Conservation (phyloP, 306 rosid species). For the Citrullus colocynthis region DNA sequence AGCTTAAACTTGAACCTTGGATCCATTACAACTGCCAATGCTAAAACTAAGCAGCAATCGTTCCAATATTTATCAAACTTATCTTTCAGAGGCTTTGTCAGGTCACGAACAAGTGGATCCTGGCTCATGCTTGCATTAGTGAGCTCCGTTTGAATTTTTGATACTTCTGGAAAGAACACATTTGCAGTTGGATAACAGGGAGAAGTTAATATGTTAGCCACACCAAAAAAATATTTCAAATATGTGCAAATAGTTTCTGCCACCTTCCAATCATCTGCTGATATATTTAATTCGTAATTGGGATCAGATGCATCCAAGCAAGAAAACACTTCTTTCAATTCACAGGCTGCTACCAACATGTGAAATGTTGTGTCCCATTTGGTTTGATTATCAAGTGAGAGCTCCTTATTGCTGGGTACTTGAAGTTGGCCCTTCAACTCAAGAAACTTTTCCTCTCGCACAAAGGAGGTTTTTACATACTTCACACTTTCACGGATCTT, state of each 20-base stretch:
- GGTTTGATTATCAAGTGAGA: constrained; percentile 46
- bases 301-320: constrained; percentile 56
- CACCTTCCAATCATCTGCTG: constrained; percentile 65
- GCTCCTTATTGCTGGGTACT: constrained; percentile 49
- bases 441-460: constrained; percentile 45
- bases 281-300: constrained; percentile 31
- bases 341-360: constrained; percentile 77
- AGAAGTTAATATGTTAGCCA: constrained; percentile 39
- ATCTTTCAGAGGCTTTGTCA: constrained; percentile 52
- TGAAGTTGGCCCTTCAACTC: constrained; percentile 71
- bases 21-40: constrained; percentile 72
- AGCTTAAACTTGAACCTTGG: constrained; percentile 77
- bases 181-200: constrained; percentile 58
- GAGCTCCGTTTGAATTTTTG: constrained; percentile 57
- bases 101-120: constrained; percentile 52
- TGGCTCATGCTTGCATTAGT: constrained; percentile 45
- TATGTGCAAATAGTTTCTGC: constrained; percentile 52
- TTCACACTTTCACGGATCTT: constrained; percentile 75
- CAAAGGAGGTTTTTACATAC: constrained; percentile 57
- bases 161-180: constrained; percentile 47
- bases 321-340: constrained; percentile 67
- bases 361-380: constrained; percentile 81
- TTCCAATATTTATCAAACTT: constrained; percentile 78
- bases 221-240: constrained; percentile 61
- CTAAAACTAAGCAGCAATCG: constrained; percentile 60